Percentiles rank a stretch among this genome's conserved stretches.
Conservation (phyloP, 345 rosid species). For the Psidium guajava region DNA sequence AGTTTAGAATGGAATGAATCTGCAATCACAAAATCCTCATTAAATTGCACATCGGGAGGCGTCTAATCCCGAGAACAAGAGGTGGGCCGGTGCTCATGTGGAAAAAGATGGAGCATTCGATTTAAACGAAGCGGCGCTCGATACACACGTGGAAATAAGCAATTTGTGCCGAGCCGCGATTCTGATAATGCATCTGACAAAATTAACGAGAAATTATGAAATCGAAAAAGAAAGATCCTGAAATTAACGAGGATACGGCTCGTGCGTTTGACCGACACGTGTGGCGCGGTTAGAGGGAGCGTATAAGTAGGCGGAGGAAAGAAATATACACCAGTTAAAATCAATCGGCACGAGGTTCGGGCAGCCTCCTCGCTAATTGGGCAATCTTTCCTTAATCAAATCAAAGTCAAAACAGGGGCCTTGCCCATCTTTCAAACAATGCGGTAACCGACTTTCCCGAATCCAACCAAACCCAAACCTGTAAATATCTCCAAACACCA, state of each 20-base stretch:
- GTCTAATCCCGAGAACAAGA: neutral
- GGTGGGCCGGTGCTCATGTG: neutral
- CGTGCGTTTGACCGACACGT: neutral
- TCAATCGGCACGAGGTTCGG: neutral
- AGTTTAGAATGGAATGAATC: neutral
- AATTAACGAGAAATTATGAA: neutral
- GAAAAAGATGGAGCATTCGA: neutral
- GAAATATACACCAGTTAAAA: neutral
- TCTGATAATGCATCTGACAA: neutral
- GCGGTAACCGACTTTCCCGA: neutral
- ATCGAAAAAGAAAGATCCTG: neutral
- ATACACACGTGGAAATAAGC: rapidly evolving
- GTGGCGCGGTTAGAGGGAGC: neutral
- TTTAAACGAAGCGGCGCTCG: neutral
- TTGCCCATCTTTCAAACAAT: neutral
- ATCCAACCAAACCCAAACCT: neutral
- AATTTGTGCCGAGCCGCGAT: neutral
- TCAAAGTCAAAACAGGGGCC: neutral
- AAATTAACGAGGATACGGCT: neutral
- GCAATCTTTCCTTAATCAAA: neutral
- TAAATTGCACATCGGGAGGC: neutral
- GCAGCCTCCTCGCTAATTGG: neutral
- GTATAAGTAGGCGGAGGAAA: neutral
- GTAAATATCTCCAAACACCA: neutral
- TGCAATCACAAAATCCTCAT: neutral